Base-by-base conservation (phyloP, 176 grass and related monocot species). In the Ensete glaucum region DNA sequence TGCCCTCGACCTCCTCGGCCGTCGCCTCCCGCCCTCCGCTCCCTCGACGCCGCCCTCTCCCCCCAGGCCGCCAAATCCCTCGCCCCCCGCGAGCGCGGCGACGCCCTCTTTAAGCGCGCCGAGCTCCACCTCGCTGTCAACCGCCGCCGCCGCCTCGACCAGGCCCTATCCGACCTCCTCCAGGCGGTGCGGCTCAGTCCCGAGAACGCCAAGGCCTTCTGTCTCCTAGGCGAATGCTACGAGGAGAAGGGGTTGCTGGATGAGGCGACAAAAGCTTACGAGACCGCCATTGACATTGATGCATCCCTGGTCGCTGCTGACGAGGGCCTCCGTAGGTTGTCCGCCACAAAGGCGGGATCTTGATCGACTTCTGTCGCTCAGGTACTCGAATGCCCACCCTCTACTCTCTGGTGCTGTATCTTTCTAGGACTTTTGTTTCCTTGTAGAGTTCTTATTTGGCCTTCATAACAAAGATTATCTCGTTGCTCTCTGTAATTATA, bases 61-160 rank as follows among this genome's bases (percentile, higher is more conserved):
- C 78, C 84, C 26, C 84, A 76, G 9, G 81, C 91, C 11, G 67
- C 72, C 9, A 77, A 67, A 3, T 93, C 94, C 50, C 94, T 98
- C 23, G 75, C 76, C 9, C 80, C 84, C 21, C 79, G 88, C 11
- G 94, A 98, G 82, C 85, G 84, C 29, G 86, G 88, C 25, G 94
- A 93, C 78, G 94, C 94, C 14, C 75, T 93, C 17, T 89, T 76
- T 71, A 98, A 93, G 76, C 86, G 86, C 52, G 90, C 88, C 64
- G 88, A 93, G 74, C 84, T 97, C 77, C 83, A 84, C 8, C 85
- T 98, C 55, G 80, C 78, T 21, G 54, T 98, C 27, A 80, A 82
- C 52, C 85, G 82, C 64, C 84, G 84, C 25, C 74, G 83, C 15
- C 84, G 82, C 63, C 56, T 91, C 74, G 90, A 93, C 52, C 86